Evolutionary conservation across 345 rosid genomes (phyloP), one percentile per base, ranked within the genome.

Genomic region (Lepidium africanum): DNA sequence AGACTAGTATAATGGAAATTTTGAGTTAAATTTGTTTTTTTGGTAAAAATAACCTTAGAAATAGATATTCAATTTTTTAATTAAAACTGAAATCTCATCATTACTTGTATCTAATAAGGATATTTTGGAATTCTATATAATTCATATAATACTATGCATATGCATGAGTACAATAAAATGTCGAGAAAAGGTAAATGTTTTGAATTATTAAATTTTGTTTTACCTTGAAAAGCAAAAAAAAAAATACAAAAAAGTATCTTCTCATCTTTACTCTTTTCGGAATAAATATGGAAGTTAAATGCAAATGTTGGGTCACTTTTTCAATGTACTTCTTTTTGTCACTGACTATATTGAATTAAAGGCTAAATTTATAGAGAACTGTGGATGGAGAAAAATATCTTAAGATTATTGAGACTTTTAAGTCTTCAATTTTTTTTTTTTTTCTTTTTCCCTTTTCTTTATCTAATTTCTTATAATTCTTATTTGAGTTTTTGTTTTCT

Each of bases 331-430:
- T 70, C 30, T 49, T 70, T 70, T 70, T 50, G 46, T 41, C 66
- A 59, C 16, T 40, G 52, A 13, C 67, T 59, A 41, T 42, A 50
- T 39, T 51, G 7, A 65, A 70, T 30, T 50, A 49, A 68, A 70
- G 52, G 42, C 52, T 27, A 50, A 50, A 11, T 36, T 39, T 52
- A 43, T 52, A 30, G 67, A 60, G 27, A 70, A 50, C 25, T 33
- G 59, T 69, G 52, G 59, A 49, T 37, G 42, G n/a, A 50, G 67
- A 32, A 70, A 40, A 59, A 27, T 70, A 70, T 70, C 54, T 70
- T 41, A 70, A 50, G 46, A 36, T 70, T 60, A 39, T 14, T 62
- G 32, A 71, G 30, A 61, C 69, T 53, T 71, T 71, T 71, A 33
- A 62, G 45, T 53, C 21, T 63, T 62, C 41, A 39, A 15, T 27